Percentiles rank a stretch among this genome's conserved stretches.
Evolutionary conservation across 805 yeast species (phyloP).

Genomic region (Schwanniomyces sp.): DNA sequence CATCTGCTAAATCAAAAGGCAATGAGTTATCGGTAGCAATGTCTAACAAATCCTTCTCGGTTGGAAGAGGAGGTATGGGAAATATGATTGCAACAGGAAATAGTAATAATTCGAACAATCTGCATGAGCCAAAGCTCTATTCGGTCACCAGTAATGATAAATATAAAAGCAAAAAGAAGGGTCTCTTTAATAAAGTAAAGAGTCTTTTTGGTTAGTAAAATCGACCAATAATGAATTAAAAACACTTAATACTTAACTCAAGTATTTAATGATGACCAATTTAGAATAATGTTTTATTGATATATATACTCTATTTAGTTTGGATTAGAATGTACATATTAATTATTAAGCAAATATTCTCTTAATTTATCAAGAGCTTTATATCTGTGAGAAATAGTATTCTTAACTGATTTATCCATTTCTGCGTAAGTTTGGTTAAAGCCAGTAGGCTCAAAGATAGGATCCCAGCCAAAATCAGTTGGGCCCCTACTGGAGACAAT

Average conservation of each 20-base stretch:
- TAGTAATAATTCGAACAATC: constrained; percentile 10
- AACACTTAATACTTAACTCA: background rate
- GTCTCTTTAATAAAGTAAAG: constrained; percentile 49
- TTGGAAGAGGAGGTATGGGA: constrained; percentile 70
- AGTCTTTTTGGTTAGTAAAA: constrained; percentile 25
- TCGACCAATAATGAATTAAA: background rate
- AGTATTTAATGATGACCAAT: background rate
- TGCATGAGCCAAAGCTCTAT: constrained; percentile 26
- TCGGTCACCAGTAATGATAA: constrained; percentile 34
- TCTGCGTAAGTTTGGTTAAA: constrained; percentile 76
- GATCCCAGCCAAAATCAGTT: constrained; percentile 90
- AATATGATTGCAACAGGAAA: constrained; percentile 45
- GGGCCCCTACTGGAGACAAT: constrained; percentile 83
- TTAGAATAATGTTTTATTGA: background rate
- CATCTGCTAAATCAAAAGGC: constrained; percentile 15
- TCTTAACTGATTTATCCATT: constrained; percentile 74
- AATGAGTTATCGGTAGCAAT: constrained; percentile 42
- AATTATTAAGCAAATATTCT: constrained; percentile 41
- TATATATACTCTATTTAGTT: constrained; percentile 1
- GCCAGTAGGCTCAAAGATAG: constrained; percentile 83
- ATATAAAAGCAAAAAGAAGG: constrained; percentile 21
- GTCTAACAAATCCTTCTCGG: constrained; percentile 46
- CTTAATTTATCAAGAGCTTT: constrained; percentile 76
- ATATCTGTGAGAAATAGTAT: constrained; percentile 82
- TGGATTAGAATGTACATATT: background rate